These are phyloP conservation scores for Lactuca sativa DNA, from an alignment of 129 eudicot species.

Conservation along the genomic window DNA sequence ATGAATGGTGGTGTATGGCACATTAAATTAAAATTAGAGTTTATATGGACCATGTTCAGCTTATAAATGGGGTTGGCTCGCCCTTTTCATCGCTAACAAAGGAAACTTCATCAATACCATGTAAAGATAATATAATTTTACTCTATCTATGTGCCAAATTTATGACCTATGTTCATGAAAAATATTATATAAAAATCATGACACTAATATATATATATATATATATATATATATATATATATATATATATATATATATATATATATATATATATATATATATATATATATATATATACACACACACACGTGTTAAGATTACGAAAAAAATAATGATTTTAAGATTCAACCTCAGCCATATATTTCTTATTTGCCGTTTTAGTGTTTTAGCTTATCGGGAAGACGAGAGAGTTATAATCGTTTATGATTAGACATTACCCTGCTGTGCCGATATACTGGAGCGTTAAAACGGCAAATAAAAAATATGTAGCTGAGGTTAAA, in stretches of 20 bases:
- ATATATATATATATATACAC: neutral
- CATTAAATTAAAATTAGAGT: constrained; percentile 27
- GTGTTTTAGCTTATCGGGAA: no score
- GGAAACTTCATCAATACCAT: constrained; percentile 40
- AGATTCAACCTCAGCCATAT: no score
- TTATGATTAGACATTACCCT: no score
- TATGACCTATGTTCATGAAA: constrained; percentile 31
- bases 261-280: neutral
- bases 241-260: neutral
- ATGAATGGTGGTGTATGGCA: constrained; percentile 42
- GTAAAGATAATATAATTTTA: constrained; percentile 37
- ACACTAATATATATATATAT: constrained; percentile 12
- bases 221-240: constrained; percentile 4
- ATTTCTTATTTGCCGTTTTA: no score
- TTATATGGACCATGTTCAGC: constrained; percentile 32
- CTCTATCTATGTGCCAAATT: constrained; percentile 39
- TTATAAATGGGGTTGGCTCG: constrained; percentile 35
- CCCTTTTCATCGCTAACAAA: constrained; percentile 9
- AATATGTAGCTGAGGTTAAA: no score
- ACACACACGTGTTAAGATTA: no score
- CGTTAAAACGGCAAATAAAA: no score
- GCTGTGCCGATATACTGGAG: no score
- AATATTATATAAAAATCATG: constrained; percentile 2
- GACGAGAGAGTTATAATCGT: no score
- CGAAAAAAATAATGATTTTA: no score